Conservation (phyloP, 441 rosid species). For the Francoa sonchifolia region DNA sequence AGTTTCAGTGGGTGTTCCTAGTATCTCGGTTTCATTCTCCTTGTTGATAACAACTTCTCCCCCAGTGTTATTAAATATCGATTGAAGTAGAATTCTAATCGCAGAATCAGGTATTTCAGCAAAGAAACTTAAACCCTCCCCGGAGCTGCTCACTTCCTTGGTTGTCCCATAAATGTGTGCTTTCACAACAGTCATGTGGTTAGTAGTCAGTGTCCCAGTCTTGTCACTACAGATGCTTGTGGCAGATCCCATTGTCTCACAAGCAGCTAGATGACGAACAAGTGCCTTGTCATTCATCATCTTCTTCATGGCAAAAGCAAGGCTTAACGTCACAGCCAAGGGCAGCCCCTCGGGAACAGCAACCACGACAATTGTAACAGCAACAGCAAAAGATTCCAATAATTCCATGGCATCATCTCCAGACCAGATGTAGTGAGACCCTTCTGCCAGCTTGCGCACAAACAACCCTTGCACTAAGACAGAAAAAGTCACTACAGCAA, state of each 20-base stretch:
- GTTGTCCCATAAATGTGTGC: conserved; percentile 34
- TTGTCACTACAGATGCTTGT: conserved; percentile 43
- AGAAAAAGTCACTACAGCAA: conserved; percentile 55
- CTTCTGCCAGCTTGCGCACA: conserved; percentile 24
- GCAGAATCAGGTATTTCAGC: conserved; percentile 35
- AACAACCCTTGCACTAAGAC: conserved; percentile 39
- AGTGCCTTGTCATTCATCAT: conserved; percentile 59
- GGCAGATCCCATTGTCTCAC: conserved; percentile 53
- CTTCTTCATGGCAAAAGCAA: conserved; percentile 53
- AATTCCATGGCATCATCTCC: conserved; percentile 35
- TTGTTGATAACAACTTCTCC: too few relatives aligned
- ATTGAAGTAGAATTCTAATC: conserved; percentile 24
- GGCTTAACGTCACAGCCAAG: conserved; percentile 47
- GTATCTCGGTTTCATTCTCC: too few relatives aligned
- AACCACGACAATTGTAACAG: conserved; percentile 47
- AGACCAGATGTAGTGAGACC: conserved; percentile 35
- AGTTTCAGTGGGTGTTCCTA: conserved; percentile 58
- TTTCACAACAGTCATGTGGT: conserved; percentile 48
- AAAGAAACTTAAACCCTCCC: conserved; percentile 19
- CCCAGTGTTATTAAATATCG: too few relatives aligned
- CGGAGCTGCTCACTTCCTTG: conserved; percentile 36
- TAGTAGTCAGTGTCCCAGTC: conserved; percentile 45
- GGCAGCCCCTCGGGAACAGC: conserved; percentile 57
- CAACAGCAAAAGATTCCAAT: conserved; percentile 37
- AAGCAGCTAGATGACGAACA: conserved; percentile 48